A percentile compares a stretch with the other conserved stretches of the same genome.
These are phyloP conservation scores for Coniochaeta sp. DNA, from an alignment of 2,329 filamentous ascomycete genomes.

Conservation along the genomic window DNA sequence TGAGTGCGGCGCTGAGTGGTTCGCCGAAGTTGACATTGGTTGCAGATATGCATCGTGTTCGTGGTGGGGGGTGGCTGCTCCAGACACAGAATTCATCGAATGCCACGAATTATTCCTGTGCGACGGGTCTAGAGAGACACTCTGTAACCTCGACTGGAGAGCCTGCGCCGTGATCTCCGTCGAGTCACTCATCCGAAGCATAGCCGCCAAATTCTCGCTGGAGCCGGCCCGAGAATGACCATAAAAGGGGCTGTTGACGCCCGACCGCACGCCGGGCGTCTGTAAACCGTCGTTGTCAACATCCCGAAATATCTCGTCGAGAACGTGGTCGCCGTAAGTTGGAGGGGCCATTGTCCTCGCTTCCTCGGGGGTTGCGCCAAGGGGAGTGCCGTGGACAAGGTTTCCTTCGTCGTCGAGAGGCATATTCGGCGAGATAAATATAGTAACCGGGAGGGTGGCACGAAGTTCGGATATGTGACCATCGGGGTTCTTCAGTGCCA, in stretches of 20 bases:
- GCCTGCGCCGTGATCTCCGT: slow-evolving; percentile 40
- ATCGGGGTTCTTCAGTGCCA: slow-evolving; percentile 90
- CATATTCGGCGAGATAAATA: slow-evolving; percentile 94
- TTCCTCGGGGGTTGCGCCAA: slow-evolving; percentile 41
- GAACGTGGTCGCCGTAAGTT: slow-evolving; percentile 80
- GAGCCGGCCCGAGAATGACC: slow-evolving; percentile 68
- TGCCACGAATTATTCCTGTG: slow-evolving; percentile 38
- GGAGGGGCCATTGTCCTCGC: slow-evolving; percentile 72
- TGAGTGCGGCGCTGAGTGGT: slow-evolving; percentile 33
- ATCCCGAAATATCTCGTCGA: slow-evolving; percentile 87
- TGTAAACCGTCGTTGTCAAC: slow-evolving; percentile 76
- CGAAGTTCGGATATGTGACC: slow-evolving; percentile 91
- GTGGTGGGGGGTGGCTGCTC: slow-evolving; percentile 31
- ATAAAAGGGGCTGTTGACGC: slow-evolving; percentile 75
- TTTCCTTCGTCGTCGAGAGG: slow-evolving; percentile 83
- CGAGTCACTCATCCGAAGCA: slow-evolving; percentile 32
- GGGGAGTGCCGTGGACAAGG: slow-evolving; percentile 54
- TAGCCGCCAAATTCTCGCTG: slow-evolving; percentile 66
- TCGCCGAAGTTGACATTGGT: slow-evolving; percentile 36
- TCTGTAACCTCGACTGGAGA: slow-evolving; percentile 62
- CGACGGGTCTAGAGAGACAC: slow-evolving; percentile 49
- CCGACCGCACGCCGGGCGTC: slow-evolving; percentile 63
- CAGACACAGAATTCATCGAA: slow-evolving; percentile 33
- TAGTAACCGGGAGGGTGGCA: slow-evolving; percentile 80
- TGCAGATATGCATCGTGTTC: slow-evolving; percentile 25